Conservation (phyloP, 257 asterid species). For the Echium plantagineum region DNA sequence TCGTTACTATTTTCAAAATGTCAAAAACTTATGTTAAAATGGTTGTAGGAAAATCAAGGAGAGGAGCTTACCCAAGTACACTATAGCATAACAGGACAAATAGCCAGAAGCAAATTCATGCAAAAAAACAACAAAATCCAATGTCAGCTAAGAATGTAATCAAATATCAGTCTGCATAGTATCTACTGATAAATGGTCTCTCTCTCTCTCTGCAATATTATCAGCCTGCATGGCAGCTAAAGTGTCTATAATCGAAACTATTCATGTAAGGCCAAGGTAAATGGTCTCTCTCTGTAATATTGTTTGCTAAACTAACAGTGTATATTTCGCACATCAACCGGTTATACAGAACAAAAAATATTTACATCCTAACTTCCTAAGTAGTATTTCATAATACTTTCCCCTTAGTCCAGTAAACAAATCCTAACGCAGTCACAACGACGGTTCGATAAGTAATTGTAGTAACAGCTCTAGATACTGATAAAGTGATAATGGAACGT, state of each 20-base stretch:
- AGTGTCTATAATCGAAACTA: too few species aligned
- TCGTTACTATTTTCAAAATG: constrained; percentile 4
- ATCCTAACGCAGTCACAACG: background rate
- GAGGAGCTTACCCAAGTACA: constrained; percentile 64
- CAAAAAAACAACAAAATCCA: constrained; percentile 15
- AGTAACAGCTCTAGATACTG: background rate
- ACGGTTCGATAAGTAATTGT: background rate
- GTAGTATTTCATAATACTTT: too few species aligned
- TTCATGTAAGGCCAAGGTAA: too few species aligned
- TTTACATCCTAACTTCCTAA: too few species aligned
- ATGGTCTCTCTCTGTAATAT: background rate
- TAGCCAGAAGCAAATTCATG: constrained; percentile 25
- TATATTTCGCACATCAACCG: too few species aligned
- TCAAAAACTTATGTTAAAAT: too few species aligned
- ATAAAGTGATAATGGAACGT: too few species aligned
- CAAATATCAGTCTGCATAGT: background rate
- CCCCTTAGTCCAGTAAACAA: too few species aligned
- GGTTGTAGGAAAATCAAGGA: background rate
- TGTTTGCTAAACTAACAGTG: too few species aligned
- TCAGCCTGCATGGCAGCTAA: too few species aligned
- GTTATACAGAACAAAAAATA: too few species aligned
- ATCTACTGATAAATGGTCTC: background rate
- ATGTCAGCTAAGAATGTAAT: constrained; percentile 4
- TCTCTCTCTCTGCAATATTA: too few species aligned
- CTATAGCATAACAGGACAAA: constrained; percentile 29